Base-by-base conservation (phyloP, 2,329 filamentous ascomycete genomes). In the Pestalotiopsis fici region DNA sequence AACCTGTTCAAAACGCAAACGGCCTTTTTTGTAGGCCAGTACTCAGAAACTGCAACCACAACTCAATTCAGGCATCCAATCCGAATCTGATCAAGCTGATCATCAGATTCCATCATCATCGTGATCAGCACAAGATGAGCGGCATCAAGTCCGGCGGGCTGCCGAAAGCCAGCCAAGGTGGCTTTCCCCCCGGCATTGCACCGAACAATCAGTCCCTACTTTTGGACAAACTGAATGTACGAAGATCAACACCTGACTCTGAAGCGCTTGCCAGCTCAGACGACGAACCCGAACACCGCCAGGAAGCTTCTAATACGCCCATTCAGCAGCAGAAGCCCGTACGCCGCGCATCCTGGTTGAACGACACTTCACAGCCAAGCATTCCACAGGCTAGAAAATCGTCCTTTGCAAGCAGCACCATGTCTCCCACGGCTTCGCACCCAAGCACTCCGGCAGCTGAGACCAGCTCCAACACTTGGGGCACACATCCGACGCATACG, bases 241-340 rank as follows among this genome's bases (percentile, higher is more conserved):
- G 95, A 73, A 92, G 93, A 65, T 94, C 94, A 7, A 98, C 95
- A 1, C 95, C 95, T 25, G 96, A 98, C 77, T 98, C 95, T 3
- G 95, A 98, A 78, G 95, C 93, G 64, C 83, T 98, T 68, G 94
- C 92, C 64, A 98, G 95, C 72, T 98, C 95, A 13, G 96, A 98
- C 78, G 96, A 98, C 78, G 96, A 99, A 79, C 87, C 84, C 67
- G 92, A 97, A 71, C 85, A 87, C 72, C 85, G 85, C 57, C 83
- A 88, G 72, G 87, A 86, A 67, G 79, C 76, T 74, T 81, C 81
- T 70, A 84, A 85, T 73, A 81, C 80, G 74, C 77, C 77, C 68
- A 75, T 78, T 66, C 87, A 83, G 73, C 86, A 82, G 62, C 86
- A 81, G 62, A 93, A 90, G 73, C 88, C 91, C 59, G 87, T 86